Conservation (phyloP, 108 stramenopile species). For the Cyclotella choctawhatcheeana region DNA sequence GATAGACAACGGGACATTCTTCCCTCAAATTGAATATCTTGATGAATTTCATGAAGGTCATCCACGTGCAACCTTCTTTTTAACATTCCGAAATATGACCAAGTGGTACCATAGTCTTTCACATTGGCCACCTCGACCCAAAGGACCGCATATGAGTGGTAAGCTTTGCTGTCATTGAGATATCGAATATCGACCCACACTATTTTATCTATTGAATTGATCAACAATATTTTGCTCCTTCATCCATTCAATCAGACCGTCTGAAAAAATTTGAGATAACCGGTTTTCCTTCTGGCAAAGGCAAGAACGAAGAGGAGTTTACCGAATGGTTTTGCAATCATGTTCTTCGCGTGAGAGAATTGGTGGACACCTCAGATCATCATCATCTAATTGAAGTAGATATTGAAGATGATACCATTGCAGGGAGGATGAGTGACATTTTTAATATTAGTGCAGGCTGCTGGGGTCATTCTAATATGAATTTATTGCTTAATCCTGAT, state of each 20-base stretch:
- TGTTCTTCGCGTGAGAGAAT: slow-evolving; percentile 13
- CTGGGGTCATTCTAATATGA: slow-evolving; percentile 33
- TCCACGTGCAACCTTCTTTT: slow-evolving; percentile 39
- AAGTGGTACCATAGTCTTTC: slow-evolving; percentile 35
- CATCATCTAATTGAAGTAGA: slow-evolving; percentile 37
- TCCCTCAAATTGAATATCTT: slow-evolving; percentile 35
- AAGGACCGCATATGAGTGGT: slow-evolving; percentile 16
- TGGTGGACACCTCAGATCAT: slow-evolving; percentile 18
- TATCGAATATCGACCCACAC: too few relatives aligned
- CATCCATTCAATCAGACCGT: too few relatives aligned
- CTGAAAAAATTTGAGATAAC: slow-evolving; percentile 24
- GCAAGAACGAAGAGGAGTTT: slow-evolving; percentile 25
- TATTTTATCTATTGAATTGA: too few relatives aligned
- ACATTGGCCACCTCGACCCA: slow-evolving; percentile 33
- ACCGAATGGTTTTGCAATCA: slow-evolving; percentile 31
- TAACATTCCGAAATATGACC: slow-evolving; percentile 25
- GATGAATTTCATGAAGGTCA: slow-evolving; percentile 27
- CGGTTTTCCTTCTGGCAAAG: slow-evolving; percentile 29
- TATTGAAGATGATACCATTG: slow-evolving; percentile 17
- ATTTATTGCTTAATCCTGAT: slow-evolving; percentile 14
- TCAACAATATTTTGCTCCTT: too few relatives aligned
- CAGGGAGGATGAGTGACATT: slow-evolving; percentile 9
- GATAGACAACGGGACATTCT: slow-evolving; percentile 29
- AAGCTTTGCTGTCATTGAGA: too few relatives aligned
- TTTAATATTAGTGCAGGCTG: slow-evolving; percentile 12